A percentile compares a stretch with the other conserved stretches of the same genome.
These are phyloP conservation scores for Amaranthus cruentus DNA, from an alignment of 148 eudicot genomes.

Conservation along the genomic window DNA sequence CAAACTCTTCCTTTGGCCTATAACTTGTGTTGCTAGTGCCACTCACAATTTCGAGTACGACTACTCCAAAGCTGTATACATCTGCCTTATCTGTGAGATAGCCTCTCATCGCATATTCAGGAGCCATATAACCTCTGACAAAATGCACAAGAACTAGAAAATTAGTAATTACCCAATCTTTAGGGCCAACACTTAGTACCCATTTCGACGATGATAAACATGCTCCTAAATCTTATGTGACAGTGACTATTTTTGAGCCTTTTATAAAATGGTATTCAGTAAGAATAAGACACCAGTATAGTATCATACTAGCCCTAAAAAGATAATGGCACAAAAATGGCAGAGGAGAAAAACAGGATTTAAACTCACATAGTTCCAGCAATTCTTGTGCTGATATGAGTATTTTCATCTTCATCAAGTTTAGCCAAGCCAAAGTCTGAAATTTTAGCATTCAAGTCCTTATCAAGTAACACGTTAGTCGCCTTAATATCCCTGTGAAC, in stretches of 20 bases:
- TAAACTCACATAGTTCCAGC: conserved; percentile 72
- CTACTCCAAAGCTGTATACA: conserved; percentile 83
- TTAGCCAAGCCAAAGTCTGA: conserved; percentile 91
- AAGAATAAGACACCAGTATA: too few relatives aligned
- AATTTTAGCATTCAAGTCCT: conserved; percentile 66
- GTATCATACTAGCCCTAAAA: too few relatives aligned
- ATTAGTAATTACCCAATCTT: background rate
- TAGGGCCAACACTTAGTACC: too few relatives aligned
- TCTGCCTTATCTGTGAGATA: conserved; percentile 83
- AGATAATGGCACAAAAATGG: too few relatives aligned
- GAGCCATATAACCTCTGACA: conserved; percentile 86
- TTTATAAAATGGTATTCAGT: too few relatives aligned
- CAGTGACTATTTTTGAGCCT: too few relatives aligned
- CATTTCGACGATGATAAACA: too few relatives aligned
- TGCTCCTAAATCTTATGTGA: too few relatives aligned
- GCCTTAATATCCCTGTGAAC: conserved; percentile 88
- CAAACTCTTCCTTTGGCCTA: conserved; percentile 79
- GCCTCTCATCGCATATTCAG: conserved; percentile 85
- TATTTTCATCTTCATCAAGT: conserved; percentile 74
- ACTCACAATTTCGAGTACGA: conserved; percentile 70
- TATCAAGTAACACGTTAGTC: conserved; percentile 74
- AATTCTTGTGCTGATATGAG: conserved; percentile 70
- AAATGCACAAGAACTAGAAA: background rate
- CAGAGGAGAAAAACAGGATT: background rate
- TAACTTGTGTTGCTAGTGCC: conserved; percentile 80